These are phyloP conservation scores for Mycena sanguinolenta DNA, from an alignment of 768 basidiomycete species.

Conservation along the genomic window DNA sequence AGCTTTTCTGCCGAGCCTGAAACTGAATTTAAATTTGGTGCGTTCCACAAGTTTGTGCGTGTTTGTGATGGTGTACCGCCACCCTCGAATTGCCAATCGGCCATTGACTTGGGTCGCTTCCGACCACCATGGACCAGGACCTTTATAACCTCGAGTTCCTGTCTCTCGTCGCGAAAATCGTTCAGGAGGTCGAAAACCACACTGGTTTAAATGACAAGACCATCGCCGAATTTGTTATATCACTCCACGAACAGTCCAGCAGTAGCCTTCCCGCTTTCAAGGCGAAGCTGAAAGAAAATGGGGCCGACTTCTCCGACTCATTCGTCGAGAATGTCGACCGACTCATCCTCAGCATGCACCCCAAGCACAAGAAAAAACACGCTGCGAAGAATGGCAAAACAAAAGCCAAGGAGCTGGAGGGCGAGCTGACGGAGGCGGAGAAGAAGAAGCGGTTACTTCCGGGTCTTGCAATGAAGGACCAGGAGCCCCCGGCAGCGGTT, in stretches of 20 bases:
- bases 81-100: background rate
- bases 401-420: constrained; percentile 43
- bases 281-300: constrained; percentile 78
- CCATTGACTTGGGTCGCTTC: background rate
- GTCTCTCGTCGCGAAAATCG: constrained; percentile 91
- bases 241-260: constrained; percentile 87
- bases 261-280: constrained; percentile 84
- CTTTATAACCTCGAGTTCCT: constrained; percentile 94
- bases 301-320: constrained; percentile 89
- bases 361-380: constrained; percentile 90
- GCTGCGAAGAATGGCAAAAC: constrained; percentile 55
- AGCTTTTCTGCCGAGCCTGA: too few relatives aligned
- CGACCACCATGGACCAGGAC: constrained; percentile 54
- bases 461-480: constrained; percentile 86
- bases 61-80: constrained; percentile 1
- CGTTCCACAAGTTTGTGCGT: background rate
- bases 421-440: constrained; percentile 71
- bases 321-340: constrained; percentile 95
- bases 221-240: constrained; percentile 94
- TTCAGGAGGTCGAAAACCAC: constrained; percentile 94
- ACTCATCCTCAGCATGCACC: constrained; percentile 93
- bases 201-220: constrained; percentile 89
- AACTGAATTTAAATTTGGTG: background rate
- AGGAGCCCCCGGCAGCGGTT: constrained; percentile 69
- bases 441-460: constrained; percentile 91